phyloP scores from a whole-genome alignment of 305 asterid species.

The Plantago coronopus region DNA sequence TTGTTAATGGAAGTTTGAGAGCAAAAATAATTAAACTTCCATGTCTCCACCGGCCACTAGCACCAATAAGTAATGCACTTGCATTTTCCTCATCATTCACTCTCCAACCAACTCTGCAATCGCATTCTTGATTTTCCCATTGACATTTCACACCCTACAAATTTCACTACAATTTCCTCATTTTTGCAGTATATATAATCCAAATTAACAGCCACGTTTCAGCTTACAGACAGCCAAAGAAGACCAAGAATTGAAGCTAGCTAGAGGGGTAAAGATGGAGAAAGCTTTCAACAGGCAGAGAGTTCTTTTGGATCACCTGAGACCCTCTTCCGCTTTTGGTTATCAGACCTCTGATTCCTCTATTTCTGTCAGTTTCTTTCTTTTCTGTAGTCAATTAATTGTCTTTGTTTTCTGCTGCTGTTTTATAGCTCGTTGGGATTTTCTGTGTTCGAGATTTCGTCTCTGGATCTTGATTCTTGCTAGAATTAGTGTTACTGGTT shows the following conservation, averaged over 20 bases:
- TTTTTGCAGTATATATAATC: too few relatives aligned
- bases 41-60: not conserved
- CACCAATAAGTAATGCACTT: not conserved
- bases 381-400: not conserved
- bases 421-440: too few relatives aligned
- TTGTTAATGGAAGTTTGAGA: not conserved
- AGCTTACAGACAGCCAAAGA: not conserved
- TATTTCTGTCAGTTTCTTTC: constrained; percentile 45
- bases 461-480: too few relatives aligned
- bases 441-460: too few relatives aligned
- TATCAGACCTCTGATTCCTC: constrained; percentile 35
- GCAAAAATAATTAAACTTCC: not conserved
- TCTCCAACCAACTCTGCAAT: not conserved
- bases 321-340: constrained; percentile 39
- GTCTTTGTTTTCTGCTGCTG: too few relatives aligned
- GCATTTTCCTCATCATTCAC: not conserved
- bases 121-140: not conserved
- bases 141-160: too few relatives aligned
- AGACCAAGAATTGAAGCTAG: not conserved
- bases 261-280: constrained; percentile 48
- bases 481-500: too few relatives aligned
- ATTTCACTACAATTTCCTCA: not conserved
- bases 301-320: constrained; percentile 62
- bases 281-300: constrained; percentile 67
- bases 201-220: too few relatives aligned